A percentile compares a stretch with the other conserved stretches of the same genome.
These are phyloP conservation scores for Neurospora tetraspora DNA, from an alignment of 495 filamentous ascomycete genomes.

Conservation along the genomic window DNA sequence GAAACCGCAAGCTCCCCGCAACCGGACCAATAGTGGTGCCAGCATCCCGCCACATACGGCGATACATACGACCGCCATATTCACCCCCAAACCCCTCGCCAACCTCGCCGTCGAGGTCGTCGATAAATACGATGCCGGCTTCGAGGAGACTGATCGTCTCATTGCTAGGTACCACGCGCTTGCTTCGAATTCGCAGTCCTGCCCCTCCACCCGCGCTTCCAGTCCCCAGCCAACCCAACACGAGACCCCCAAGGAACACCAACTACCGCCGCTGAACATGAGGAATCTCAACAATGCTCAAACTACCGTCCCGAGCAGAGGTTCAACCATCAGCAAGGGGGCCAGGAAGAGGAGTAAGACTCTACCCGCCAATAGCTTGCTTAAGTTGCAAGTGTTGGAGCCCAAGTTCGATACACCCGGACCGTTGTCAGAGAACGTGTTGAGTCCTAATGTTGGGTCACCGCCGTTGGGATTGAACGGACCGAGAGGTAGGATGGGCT, in stretches of 20 bases:
- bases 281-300: background rate
- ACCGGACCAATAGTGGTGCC: background rate
- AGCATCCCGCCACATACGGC: background rate
- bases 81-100: background rate
- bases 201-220: background rate
- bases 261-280: conserved; percentile 3
- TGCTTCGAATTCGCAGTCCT: background rate
- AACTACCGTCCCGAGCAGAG: background rate
- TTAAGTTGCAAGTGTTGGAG: conserved; percentile 11
- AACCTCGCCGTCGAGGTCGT: background rate
- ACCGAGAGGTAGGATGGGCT: background rate
- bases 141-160: conserved; percentile 8
- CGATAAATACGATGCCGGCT: background rate
- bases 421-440: conserved; percentile 5
- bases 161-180: conserved; percentile 9
- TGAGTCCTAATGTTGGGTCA: conserved; percentile 14
- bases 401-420: conserved; percentile 16
- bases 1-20: background rate
- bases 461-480: background rate
- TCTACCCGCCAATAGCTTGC: background rate
- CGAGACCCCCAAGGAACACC: background rate
- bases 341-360: background rate
- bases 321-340: background rate
- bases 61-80: background rate
- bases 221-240: background rate